Base-by-base conservation (phyloP, 2,329 filamentous ascomycete genomes). In the Pestalotiopsis sp. region DNA sequence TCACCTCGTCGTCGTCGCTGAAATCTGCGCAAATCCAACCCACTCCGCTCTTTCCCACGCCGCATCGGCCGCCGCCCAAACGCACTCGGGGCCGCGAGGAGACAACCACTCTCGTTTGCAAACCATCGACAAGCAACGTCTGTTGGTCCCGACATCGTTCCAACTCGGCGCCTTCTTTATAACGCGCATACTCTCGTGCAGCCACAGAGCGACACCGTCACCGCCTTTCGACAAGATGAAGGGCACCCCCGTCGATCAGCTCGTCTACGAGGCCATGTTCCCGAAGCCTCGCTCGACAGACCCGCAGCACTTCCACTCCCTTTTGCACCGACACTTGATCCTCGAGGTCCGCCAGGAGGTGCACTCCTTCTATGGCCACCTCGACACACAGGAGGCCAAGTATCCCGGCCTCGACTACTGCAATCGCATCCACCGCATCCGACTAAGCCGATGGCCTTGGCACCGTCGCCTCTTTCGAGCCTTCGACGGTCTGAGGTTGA, bases 371-470 rank as follows among this genome's bases (percentile, higher is more conserved):
- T 95, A 93, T 80, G 92, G 92, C 73, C 91, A 93, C 76, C 87
- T 95, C 72, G 90, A 93, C 76, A 93, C 91, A 31, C 88, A 91
- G 73, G 92, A 95, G 82, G 92, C 92, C 72, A 93, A 93, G 74
- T 95, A 95, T 73, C 92, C 92, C 0, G 92, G 92, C 38, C 87
- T 95, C 68, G 92, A 95, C 83, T 95, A 95, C 83, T 90, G 87
- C 69, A 85, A 93, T 76, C 83, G 81, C 27, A 91, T 91, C 7
- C 92, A 95, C 80, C 91, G 92, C 72, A 90, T 92, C 78, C 91
- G 93, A n/a, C 88, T 95, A 9, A 88, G 90, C 74, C 90, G 92
- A 69, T 95, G 92, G 84, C 88, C 87, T 17, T 93, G 93, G 88
- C 92, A 95, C 79, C 86, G 89, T 70, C 88, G 90, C 68, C 86